These are phyloP conservation scores for Kokia cookei DNA, from an alignment of 441 rosid species.

Conservation along the genomic window DNA sequence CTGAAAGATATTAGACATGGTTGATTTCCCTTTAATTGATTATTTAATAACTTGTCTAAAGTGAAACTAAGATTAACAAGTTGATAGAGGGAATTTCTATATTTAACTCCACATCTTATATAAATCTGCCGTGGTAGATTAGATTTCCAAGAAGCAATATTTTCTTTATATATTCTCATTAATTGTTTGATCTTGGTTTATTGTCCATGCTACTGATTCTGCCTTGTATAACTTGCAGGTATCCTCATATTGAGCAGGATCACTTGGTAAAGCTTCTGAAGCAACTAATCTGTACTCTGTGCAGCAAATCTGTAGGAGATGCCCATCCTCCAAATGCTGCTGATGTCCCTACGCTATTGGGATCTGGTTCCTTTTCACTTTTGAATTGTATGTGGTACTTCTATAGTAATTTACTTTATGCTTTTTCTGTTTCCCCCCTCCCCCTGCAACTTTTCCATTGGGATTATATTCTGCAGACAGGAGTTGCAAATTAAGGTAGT, in stretches of 20 bases:
- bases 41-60: background rate
- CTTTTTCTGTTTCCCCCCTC: background rate
- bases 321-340: conserved; percentile 49
- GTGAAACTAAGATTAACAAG: background rate
- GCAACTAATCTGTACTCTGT: conserved; percentile 43
- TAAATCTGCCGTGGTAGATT: conserved; percentile 6
- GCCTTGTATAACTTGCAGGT: conserved; percentile 41
- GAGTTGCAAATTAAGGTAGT: background rate
- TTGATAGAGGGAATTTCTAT: background rate
- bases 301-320: conserved; percentile 35
- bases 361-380: conserved; percentile 67
- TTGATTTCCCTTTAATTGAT: background rate
- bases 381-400: conserved; percentile 41
- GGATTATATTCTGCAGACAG: background rate
- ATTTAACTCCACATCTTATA: conserved; percentile 7
- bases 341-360: conserved; percentile 75
- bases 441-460: background rate
- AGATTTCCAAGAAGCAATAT: conserved; percentile 8
- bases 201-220: conserved; percentile 16
- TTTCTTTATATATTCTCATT: background rate
- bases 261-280: conserved; percentile 77
- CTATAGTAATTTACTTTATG: conserved; percentile 9
- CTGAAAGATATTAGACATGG: background rate
- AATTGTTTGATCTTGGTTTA: conserved; percentile 5
- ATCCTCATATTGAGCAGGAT: conserved; percentile 58